phyloP scores from a whole-genome alignment of 73 alveolate genomes.

The Durusdinium trenchii region DNA sequence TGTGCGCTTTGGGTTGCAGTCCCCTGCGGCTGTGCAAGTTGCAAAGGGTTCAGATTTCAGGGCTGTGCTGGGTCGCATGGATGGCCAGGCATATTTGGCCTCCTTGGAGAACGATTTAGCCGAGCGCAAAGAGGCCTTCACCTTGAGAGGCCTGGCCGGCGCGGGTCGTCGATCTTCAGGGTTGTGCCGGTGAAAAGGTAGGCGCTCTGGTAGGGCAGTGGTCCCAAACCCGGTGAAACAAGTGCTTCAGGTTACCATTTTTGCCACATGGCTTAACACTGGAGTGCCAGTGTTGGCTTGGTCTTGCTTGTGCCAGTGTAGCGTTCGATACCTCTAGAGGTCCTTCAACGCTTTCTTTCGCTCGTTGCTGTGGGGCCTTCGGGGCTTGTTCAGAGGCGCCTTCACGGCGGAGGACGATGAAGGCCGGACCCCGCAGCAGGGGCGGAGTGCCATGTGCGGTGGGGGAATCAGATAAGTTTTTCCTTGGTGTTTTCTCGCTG shows the following conservation, averaged over 20 bases:
- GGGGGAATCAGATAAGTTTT: not conserved
- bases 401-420: not conserved
- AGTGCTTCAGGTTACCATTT: too few relatives aligned
- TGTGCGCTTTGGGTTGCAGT: not conserved
- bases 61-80: not conserved
- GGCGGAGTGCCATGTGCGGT: not conserved
- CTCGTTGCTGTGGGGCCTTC: not conserved
- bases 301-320: too few relatives aligned
- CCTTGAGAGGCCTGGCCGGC: not conserved
- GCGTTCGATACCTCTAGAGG: too few relatives aligned
- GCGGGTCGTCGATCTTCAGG: not conserved
- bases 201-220: too few relatives aligned
- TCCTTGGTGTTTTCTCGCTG: not conserved
- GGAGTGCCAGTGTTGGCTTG: too few relatives aligned
- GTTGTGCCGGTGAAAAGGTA: too few relatives aligned
- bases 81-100: constrained; percentile 39
- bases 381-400: not conserved
- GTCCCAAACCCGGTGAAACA: too few relatives aligned
- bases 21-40: not conserved
- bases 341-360: too few relatives aligned
- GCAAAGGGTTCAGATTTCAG: not conserved
- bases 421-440: not conserved
- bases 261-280: too few relatives aligned
- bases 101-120: constrained; percentile 58
- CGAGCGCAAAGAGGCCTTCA: not conserved